Percentiles rank a stretch among this genome's conserved stretches.
These are phyloP conservation scores for Xylaria digitata DNA, from an alignment of 2,329 filamentous ascomycete species.

Conservation along the genomic window DNA sequence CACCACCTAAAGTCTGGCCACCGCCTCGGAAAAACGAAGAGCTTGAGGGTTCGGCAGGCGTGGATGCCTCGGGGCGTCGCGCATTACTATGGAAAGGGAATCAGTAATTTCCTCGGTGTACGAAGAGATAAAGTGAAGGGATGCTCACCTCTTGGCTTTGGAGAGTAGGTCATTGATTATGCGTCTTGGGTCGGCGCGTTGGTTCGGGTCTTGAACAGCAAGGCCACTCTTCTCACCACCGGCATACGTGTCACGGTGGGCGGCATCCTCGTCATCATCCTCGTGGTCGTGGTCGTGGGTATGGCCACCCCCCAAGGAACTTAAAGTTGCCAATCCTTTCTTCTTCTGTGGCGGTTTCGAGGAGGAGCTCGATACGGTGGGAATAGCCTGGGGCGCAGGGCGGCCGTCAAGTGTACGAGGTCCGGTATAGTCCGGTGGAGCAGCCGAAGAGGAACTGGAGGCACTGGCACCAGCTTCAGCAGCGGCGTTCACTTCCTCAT, in stretches of 20 bases:
- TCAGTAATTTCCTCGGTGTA: slow-evolving; percentile 29
- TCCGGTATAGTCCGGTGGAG: slow-evolving; percentile 63
- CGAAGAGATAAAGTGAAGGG: not conserved
- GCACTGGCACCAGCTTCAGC: slow-evolving; percentile 58
- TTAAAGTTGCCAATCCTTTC: slow-evolving; percentile 70
- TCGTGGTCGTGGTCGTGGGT: slow-evolving; percentile 67
- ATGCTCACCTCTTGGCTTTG: slow-evolving; percentile 70
- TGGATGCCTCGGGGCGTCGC: slow-evolving; percentile 63
- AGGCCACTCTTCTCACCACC: slow-evolving; percentile 86
- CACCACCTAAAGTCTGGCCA: slow-evolving; percentile 81
- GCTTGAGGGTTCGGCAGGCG: slow-evolving; percentile 63
- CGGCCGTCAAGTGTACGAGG: slow-evolving; percentile 72
- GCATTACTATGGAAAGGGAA: slow-evolving; percentile 63
- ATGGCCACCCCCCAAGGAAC: slow-evolving; percentile 63
- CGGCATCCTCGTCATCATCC: slow-evolving; percentile 62
- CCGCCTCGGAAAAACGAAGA: slow-evolving; percentile 72
- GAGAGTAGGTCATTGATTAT: slow-evolving; percentile 73
- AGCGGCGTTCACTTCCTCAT: slow-evolving; percentile 56
- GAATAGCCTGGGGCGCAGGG: slow-evolving; percentile 61
- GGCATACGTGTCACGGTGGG: slow-evolving; percentile 78
- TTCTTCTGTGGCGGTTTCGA: slow-evolving; percentile 63
- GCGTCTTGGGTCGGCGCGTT: slow-evolving; percentile 63
- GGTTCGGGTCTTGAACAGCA: slow-evolving; percentile 71
- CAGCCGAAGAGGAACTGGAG: slow-evolving; percentile 41
- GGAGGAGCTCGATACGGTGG: slow-evolving; percentile 47